Evolutionary conservation across 257 asterid genomes (phyloP), one percentile per base, ranked within the genome.

Genomic region (Solanum tarijense): DNA sequence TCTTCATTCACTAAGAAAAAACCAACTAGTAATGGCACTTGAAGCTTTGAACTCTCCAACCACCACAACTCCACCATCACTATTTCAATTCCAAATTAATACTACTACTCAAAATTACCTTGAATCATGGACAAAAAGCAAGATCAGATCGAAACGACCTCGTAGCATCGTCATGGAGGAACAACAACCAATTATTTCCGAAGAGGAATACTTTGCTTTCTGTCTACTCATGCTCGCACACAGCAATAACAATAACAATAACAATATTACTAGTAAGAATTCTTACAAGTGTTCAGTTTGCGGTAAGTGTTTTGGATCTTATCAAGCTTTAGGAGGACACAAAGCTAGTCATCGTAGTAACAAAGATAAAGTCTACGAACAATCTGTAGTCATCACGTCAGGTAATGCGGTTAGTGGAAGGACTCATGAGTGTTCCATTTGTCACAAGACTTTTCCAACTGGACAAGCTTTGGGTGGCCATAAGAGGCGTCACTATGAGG

Each of bases 381-480:
- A 76, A 12, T 72, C 89, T 34, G 18, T 29, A 0, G 68, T 89
- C 0, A 65, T 20, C 25, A 86, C 31, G 21, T 39, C 46, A 69
- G 11, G 84, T 41, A 46, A 46, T n/a, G 65, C n/a, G 27, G 82
- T 79, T 6, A 27, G 84, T 35, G 92, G 91, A 6, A 89, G 73
- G 91, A 60, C 48, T 34, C 94, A 93, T 86, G 92, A 90, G 91
- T 93, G 95, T 71, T 90, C 95, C 10, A 85, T 93, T 41, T 93
- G 95, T 34, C 93, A 90, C 87, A 83, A 78, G 92, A 83, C 89
- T 65, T 93, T 93, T 39, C 93, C 93, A 12, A 87, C 90, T 12
- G 94, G 94, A 32, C 95, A 93, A 84, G 95, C 94, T 35, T 83
- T 93, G 85, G 95, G 95, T 9, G 95, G 95, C 27, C 95, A 93